Evolutionary conservation across 441 rosid species (phyloP).

Genomic region (Breynia disticha): DNA sequence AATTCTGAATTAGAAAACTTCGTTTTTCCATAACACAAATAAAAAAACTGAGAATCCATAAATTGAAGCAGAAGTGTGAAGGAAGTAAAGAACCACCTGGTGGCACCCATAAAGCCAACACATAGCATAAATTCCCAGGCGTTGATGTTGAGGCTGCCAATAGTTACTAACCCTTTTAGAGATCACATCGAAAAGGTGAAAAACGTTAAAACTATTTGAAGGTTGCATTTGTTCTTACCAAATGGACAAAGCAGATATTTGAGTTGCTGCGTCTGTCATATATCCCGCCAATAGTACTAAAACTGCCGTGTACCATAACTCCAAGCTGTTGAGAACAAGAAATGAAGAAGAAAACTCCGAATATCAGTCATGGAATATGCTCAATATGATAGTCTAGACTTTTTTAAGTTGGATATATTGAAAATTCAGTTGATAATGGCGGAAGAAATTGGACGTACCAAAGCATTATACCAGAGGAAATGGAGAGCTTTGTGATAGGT

Average conservation of each 20-base stretch:
- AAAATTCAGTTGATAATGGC: background rate
- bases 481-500: conserved; percentile 54
- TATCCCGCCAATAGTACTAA: conserved; percentile 58
- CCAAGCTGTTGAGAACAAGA: conserved; percentile 32
- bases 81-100: conserved; percentile 13
- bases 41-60: no score
- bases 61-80: background rate
- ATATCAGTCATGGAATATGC: background rate
- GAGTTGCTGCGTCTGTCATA: conserved; percentile 36
- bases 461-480: conserved; percentile 65
- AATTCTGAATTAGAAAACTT: no score
- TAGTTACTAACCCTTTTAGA: background rate
- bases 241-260: conserved; percentile 59
- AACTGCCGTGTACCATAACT: conserved; percentile 48
- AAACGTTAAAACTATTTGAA: background rate
- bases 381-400: no score
- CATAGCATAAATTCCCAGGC: conserved; percentile 35
- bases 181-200: background rate
- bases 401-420: no score
- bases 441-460: conserved; percentile 28
- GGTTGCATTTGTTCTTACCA: conserved; percentile 31
- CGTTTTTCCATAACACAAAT: no score
- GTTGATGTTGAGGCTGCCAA: conserved; percentile 40
- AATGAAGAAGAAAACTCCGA: background rate
- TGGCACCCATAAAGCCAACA: conserved; percentile 23